These are phyloP conservation scores for Myxozyma vanderwaltii DNA, from an alignment of 805 yeast species.

Conservation along the genomic window DNA sequence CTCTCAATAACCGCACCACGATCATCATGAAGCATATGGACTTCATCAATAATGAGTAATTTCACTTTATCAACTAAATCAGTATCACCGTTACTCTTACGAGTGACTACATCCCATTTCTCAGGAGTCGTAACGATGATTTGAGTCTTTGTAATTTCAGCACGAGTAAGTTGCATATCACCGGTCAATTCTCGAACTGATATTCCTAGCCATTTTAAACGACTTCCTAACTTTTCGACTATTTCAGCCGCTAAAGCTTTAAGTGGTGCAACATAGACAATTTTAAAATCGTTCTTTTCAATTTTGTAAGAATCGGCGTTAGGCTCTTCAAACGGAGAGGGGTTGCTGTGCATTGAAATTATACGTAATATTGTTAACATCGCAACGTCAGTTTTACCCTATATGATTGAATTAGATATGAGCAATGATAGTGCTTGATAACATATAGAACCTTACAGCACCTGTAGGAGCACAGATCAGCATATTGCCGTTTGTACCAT, in stretches of 20 bases:
- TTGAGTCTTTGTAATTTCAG: conserved; percentile 80
- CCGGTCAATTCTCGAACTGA: conserved; percentile 88
- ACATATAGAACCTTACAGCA: conserved; percentile 48
- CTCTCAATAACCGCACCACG: conserved; percentile 98
- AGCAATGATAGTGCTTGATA: background rate
- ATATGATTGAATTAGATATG: background rate
- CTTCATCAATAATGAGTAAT: conserved; percentile 90
- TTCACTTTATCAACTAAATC: conserved; percentile 83
- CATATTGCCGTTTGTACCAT: conserved; percentile 92
- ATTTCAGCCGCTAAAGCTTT: conserved; percentile 96
- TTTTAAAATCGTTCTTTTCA: conserved; percentile 81
- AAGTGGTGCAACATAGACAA: conserved; percentile 89
- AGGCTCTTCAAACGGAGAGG: conserved; percentile 50
- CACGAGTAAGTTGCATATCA: conserved; percentile 86
- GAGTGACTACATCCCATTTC: conserved; percentile 96
- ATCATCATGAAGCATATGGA: conserved; percentile 93
- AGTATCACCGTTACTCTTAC: conserved; percentile 86
- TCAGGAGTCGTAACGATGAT: conserved; percentile 93
- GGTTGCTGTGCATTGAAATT: conserved; percentile 59
- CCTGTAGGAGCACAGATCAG: conserved; percentile 97
- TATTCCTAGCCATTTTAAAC: conserved; percentile 82
- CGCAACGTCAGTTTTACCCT: conserved; percentile 93
- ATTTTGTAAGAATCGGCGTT: conserved; percentile 57
- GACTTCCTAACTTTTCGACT: conserved; percentile 80
- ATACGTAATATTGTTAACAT: conserved; percentile 76